Percentiles rank a stretch among this genome's conserved stretches.
Evolutionary conservation across 306 rosid genomes (phyloP).

Genomic region (Cicer judaicum): DNA sequence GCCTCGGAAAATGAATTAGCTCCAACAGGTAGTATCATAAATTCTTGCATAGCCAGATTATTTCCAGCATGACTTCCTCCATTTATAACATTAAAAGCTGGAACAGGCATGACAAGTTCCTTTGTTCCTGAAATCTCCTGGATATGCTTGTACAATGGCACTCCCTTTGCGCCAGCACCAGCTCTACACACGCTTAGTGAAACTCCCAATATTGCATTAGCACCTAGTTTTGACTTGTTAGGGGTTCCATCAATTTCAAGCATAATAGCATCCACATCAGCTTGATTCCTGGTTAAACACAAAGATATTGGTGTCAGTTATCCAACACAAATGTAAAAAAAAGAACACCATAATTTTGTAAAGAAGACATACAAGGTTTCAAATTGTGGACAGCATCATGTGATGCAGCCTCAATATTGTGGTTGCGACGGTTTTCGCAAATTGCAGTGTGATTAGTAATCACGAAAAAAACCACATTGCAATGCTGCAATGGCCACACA

Average conservation of each 20-base stretch:
- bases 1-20: slow-evolving; percentile 95
- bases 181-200: slow-evolving; percentile 94
- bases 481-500: too few species aligned
- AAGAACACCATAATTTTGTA: slow-evolving; percentile 7
- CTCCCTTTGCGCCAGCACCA: slow-evolving; percentile 93
- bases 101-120: slow-evolving; percentile 98
- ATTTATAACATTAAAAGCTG: slow-evolving; percentile 96
- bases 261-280: slow-evolving; percentile 87
- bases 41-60: slow-evolving; percentile 97
- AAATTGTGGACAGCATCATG: too few species aligned
- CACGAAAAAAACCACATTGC: too few species aligned
- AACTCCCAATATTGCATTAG: slow-evolving; percentile 97
- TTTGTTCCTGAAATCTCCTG: slow-evolving; percentile 86
- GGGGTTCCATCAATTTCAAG: slow-evolving; percentile 96
- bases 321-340: slow-evolving; percentile 32
- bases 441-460: too few species aligned
- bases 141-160: slow-evolving; percentile 89
- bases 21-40: slow-evolving; percentile 94
- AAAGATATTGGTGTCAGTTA: slow-evolving; percentile 38
- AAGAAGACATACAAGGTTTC: not conserved
- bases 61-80: slow-evolving; percentile 99
- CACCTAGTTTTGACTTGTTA: slow-evolving; percentile 94
- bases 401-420: too few species aligned
- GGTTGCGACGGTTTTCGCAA: too few species aligned
- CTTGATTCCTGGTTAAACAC: slow-evolving; percentile 70